phyloP scores from a whole-genome alignment of 768 basidiomycete genomes.

The Leccinum barrowsii region DNA sequence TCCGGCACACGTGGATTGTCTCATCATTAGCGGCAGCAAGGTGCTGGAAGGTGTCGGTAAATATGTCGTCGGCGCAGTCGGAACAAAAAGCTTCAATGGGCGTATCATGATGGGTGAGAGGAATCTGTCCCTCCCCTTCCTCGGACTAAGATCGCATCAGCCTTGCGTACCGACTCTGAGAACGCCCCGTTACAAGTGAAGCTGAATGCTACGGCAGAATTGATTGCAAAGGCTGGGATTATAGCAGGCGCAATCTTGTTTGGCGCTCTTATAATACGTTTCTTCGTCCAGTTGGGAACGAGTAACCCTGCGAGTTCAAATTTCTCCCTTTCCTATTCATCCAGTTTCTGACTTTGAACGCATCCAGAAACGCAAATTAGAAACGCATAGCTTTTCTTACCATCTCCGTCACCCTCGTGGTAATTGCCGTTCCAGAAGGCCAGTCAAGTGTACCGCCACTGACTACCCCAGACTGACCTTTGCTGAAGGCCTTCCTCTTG shows the following conservation, averaged over 20 bases:
- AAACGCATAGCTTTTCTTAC: constrained; percentile 46
- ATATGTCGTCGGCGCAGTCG: constrained; percentile 92
- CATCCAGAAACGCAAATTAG: constrained; percentile 52
- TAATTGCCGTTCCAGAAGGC: constrained; percentile 87
- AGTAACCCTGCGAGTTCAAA: constrained; percentile 53
- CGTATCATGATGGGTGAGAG: constrained; percentile 93
- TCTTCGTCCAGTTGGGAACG: constrained; percentile 83
- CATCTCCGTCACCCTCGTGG: constrained; percentile 89
- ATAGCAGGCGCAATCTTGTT: constrained; percentile 82
- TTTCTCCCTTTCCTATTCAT: background rate
- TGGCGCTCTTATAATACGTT: constrained; percentile 82
- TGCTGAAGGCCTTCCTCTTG: constrained; percentile 77
- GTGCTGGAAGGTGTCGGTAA: constrained; percentile 91
- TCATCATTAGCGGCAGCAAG: constrained; percentile 87
- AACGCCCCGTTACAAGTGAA: constrained; percentile 93
- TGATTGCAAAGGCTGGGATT: constrained; percentile 90
- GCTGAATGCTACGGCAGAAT: constrained; percentile 88
- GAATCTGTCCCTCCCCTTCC: background rate
- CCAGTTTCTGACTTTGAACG: constrained; percentile 7
- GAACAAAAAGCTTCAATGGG: constrained; percentile 91
- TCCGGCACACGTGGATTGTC: constrained; percentile 77
- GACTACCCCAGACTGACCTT: background rate
- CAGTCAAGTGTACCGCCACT: constrained; percentile 3
- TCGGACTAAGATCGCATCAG: constrained; percentile 36
- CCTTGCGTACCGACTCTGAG: constrained; percentile 81